A percentile compares a stretch with the other conserved stretches of the same genome.
phyloP scores from a whole-genome alignment of 1,139 yeast genomes.

The Keqinozyma sinolaborantium region DNA sequence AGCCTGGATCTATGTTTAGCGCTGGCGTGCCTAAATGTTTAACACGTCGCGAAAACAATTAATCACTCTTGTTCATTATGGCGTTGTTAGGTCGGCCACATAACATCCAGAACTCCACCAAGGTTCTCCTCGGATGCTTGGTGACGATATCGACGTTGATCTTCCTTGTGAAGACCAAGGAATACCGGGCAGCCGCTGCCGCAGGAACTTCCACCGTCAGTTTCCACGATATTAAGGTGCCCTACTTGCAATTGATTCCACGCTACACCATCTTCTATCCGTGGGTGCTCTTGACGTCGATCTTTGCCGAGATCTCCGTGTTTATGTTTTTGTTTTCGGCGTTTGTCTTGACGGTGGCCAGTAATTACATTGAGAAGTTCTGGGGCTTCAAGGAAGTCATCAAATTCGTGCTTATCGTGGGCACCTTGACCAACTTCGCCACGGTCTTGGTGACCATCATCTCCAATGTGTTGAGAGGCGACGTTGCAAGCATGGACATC shows the following conservation, averaged over 20 bases:
- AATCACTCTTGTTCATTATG: constrained; percentile 3
- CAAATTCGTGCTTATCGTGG: constrained; percentile 54
- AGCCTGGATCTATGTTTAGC: constrained; percentile 5
- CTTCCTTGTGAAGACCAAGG: constrained; percentile 25
- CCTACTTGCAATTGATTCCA: constrained; percentile 72
- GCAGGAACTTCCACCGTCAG: constrained; percentile 7
- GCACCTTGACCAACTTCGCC: constrained; percentile 56
- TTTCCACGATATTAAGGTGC: constrained; percentile 46
- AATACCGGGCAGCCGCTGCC: constrained; percentile 30
- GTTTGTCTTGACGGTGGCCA: constrained; percentile 49
- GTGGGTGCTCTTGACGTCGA: constrained; percentile 71
- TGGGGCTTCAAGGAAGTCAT: constrained; percentile 63
- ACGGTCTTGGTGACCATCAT: constrained; percentile 41
- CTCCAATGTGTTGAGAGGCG: constrained; percentile 35
- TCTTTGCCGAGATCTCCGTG: constrained; percentile 65
- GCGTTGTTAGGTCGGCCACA: constrained; percentile 10
- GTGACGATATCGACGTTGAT: constrained; percentile 20
- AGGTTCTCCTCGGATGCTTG: constrained; percentile 24
- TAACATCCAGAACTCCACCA: constrained; percentile 24
- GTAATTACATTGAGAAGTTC: constrained; percentile 47
- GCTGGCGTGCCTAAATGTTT: constrained; percentile 2
- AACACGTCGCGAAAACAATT: constrained; percentile 1
- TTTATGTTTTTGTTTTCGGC: constrained; percentile 49
- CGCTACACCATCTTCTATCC: constrained; percentile 57
- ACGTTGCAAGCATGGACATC: constrained; percentile 35